phyloP scores from a whole-genome alignment of 1,284 basidiomycete species.

The Xerocomus tenax region DNA sequence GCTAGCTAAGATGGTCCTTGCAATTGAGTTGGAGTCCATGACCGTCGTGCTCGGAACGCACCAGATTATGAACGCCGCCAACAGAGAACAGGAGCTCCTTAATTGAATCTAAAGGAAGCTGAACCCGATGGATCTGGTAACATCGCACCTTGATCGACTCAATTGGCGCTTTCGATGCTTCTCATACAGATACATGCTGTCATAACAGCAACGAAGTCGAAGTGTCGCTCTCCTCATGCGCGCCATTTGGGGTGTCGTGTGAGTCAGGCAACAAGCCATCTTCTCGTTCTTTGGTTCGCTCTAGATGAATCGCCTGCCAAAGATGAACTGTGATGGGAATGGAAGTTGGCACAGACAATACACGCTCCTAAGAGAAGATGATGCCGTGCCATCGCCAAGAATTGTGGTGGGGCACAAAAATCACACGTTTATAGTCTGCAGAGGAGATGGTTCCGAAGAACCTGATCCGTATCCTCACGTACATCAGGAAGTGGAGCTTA shows the following conservation, averaged over 20 bases:
- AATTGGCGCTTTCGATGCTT: not conserved
- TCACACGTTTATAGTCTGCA: not conserved
- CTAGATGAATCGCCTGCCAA: slow-evolving; percentile 10
- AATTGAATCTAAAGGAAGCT: slow-evolving; percentile 5
- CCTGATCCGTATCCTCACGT: not conserved
- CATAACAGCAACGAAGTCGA: not conserved
- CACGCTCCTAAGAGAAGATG: slow-evolving; percentile 1
- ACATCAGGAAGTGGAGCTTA: not conserved
- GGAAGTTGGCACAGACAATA: slow-evolving; percentile 9
- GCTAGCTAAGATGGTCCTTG: not conserved
- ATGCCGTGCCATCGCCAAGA: not conserved
- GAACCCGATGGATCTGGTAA: slow-evolving; percentile 10
- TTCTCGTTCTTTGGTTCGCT: slow-evolving; percentile 7
- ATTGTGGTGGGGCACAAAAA: not conserved
- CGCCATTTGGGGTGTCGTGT: not conserved
- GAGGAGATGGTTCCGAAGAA: not conserved
- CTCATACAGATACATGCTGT: not conserved
- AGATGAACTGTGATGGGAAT: slow-evolving; percentile 7
- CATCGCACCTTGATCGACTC: slow-evolving; percentile 8
- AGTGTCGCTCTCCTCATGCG: not conserved
- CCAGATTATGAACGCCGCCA: slow-evolving; percentile 3
- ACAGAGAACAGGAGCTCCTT: not conserved
- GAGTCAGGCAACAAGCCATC: not conserved
- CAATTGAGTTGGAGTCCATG: slow-evolving; percentile 4
- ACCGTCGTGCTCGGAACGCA: slow-evolving; percentile 6